Evolutionary conservation across 495 filamentous ascomycete genomes (phyloP), one percentile per base, ranked within the genome.

Genomic region (Penicillium argentinense): DNA sequence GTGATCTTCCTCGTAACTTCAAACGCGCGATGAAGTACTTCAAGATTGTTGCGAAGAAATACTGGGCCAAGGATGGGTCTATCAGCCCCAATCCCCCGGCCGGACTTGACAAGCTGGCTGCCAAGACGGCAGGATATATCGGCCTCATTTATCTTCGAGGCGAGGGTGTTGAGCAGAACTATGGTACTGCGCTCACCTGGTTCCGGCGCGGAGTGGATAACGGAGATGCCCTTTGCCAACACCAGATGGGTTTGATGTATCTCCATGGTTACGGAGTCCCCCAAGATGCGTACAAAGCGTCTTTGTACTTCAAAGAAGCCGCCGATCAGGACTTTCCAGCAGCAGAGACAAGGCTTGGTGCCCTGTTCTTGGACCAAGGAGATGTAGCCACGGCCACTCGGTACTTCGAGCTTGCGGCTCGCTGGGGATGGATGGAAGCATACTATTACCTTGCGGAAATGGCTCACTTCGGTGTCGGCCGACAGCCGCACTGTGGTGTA

Each of bases 401-500:
- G 24, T 96, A 96, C 60, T 97, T 99, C 49, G 92, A 97, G 51
- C 74, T 93, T n/a, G 93, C 95, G 14, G 87, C 86, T 39, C 79
- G 90, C 25, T 89, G 91, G 68, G 84, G 84, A 11, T 88, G 88
- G 64, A 88, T 97, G 51, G 93, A 97, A 66, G 86, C 93, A 1
- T 92, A 87, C 54, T 99, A 97, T 68, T 95, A 95, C 61, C 84
- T 99, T 3, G 93, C 89, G 0, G 93, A 97, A 66, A 80, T 97
- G 64, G 87, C 81, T 38, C 83, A 91, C 49, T 80, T 87, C 43
- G 92, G 89, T 0, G 73, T 95, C 39, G 89, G 87, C 12, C 74
- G 87, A 34, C 88, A 96, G 37, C 80, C 84, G 47, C 87, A 86
- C 27, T 99, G 93, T 61, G 78, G 72, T 17, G 69, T 89, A 39